Evolutionary conservation across 78 protist genomes (phyloP), one percentile per base, ranked within the genome.

Genomic region (Guillardia theta): DNA sequence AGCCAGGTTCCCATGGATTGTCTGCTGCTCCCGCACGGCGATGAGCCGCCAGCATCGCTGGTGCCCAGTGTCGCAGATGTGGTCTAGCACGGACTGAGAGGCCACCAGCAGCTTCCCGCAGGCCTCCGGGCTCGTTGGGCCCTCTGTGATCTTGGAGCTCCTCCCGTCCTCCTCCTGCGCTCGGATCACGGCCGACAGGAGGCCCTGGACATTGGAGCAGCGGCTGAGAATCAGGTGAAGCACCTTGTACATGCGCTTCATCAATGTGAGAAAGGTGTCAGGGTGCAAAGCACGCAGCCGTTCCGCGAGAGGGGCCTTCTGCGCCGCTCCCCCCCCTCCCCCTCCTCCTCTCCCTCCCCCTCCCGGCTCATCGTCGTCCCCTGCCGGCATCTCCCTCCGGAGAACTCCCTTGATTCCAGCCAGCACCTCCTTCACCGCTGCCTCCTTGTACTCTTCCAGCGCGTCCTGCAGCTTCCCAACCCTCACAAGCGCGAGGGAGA

Each of bases 81-180:
- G 70, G 70, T 58, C 70, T 30, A 58, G 70, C 70, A 58, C 70
- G 21, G 21, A 24, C 70, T 58, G 39, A 1, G 70, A 58, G 39
- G 70, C 70, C 27, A 6, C 70, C 1, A 58, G 21, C 70, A 58
- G 70, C 70, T 58, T 58, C 27, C 70, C 70, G 4, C 39, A 24
- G 70, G 39, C 6, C 6, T 58, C 70, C 6, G 39, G 2, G 4
- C 4, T 30, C 70, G 70, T 6, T 6, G 4, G 39, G 21, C 70
- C 39, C 70, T 6, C 70, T 58, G 70, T 30, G 70, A 8, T 58
- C 70, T 1, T 58, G 39, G 2, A 6, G 4, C 36, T 70, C 83
- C 41, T 70, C 83, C 41, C 83, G 46, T 24, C 78, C 15, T 70
- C 83, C 83, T 70, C 83, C 41, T 70, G 83, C 41, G 83, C 83